These are phyloP conservation scores for Martiniozyma asiatica DNA, from an alignment of 1,139 yeast species.

Conservation along the genomic window DNA sequence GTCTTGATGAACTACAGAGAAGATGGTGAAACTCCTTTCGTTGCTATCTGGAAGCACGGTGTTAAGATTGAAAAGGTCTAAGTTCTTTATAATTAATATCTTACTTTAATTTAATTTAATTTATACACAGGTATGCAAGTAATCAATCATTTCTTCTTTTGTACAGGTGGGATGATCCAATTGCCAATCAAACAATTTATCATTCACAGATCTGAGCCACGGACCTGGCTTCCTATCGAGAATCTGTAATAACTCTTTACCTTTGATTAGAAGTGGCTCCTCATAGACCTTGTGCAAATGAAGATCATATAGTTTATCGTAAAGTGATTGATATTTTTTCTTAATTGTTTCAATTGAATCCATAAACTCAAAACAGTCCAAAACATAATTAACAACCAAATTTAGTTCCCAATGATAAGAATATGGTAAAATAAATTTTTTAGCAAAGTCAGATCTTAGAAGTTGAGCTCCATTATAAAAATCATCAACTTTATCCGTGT, in stretches of 20 bases:
- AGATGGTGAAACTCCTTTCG: slow-evolving; percentile 97
- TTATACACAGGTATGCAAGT: slow-evolving; percentile 21
- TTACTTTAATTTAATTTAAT: slow-evolving; percentile 1
- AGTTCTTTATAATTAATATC: slow-evolving; percentile 16
- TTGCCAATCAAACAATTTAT: slow-evolving; percentile 57
- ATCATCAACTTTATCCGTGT: slow-evolving; percentile 7
- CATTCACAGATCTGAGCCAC: slow-evolving; percentile 56
- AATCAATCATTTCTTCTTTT: slow-evolving; percentile 41
- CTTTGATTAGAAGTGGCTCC: slow-evolving; percentile 51
- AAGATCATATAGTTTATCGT: slow-evolving; percentile 17
- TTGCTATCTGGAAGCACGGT: slow-evolving; percentile 99
- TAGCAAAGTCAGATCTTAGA: slow-evolving; percentile 50
- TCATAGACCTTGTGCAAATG: slow-evolving; percentile 31
- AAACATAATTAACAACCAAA: slow-evolving; percentile 17
- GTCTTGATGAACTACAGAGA: slow-evolving; percentile 99
- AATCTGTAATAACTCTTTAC: slow-evolving; percentile 45
- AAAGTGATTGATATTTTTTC: slow-evolving; percentile 7
- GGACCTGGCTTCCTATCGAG: slow-evolving; percentile 66
- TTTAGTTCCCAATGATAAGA: slow-evolving; percentile 41
- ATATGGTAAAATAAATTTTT: slow-evolving; percentile 37
- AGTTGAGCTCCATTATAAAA: slow-evolving; percentile 11
- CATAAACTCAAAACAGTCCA: slow-evolving; percentile 12
- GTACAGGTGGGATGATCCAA: slow-evolving; percentile 51
- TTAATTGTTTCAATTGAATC: slow-evolving; percentile 3
- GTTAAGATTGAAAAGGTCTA: slow-evolving; percentile 79